Evolutionary conservation across 495 filamentous ascomycete species (phyloP), one percentile per base, ranked within the genome.

Genomic region (Hyphodiscus hymeniophilus): DNA sequence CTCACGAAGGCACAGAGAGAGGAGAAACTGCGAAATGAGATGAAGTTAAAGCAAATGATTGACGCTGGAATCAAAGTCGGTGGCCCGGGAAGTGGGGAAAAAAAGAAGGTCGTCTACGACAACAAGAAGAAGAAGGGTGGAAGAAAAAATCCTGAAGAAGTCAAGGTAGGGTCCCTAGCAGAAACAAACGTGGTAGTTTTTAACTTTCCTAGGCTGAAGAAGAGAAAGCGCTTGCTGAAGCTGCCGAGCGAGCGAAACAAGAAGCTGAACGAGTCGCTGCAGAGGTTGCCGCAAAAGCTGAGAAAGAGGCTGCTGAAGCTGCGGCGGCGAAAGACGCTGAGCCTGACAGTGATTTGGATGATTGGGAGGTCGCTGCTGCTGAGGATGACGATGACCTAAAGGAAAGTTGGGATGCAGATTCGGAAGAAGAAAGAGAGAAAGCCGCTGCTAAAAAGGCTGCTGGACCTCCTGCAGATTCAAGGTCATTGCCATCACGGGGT

Each of bases 1-100:
- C 72, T 95, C 51, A 95, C 90, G 53, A 92, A 95, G 65, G 87
- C 91, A 23, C 89, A 99, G 65, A 86, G 81, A 58, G 89, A 95
- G 57, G 84, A 84, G 50, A 84, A 91, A 63, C 79, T 81, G 22
- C 77, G 79, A 50, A 84, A 89, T 60, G 85, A 96, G 63, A 68
- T 85, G 58, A 89, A 92, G 47, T 73, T 95, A 56, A 80, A 95
- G 75, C 94, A 97, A 66, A 90, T 97, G 90, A 73, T 95, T 60
- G 89, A 79, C 12, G 82, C 88, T 26, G 89, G 89, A 55, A 81
- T 82, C 49, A 83, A 85, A 60, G 85, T 96, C 52, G 88, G 82
- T 44, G 89, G 80, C 40, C 71, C 86, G 12, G 80, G 80, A 17
- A 69, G 68, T 8, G 72, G 70, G 43, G 69, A 73, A 24, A 75